Conservation (phyloP, 2,329 filamentous ascomycete genomes). For the Ophiostoma himal-ulmi region DNA sequence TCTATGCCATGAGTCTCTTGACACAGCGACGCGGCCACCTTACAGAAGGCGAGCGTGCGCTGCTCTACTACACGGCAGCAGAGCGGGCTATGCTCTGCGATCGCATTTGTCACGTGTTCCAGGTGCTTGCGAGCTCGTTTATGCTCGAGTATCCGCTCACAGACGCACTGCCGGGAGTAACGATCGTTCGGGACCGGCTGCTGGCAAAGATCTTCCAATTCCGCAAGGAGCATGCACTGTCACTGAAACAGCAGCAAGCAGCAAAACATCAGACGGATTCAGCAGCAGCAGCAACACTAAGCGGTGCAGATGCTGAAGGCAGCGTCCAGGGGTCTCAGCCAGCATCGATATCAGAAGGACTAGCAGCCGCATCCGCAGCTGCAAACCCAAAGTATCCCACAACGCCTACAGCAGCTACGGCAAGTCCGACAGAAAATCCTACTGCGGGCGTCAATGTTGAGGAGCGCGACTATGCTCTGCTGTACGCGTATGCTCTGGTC, state of each 20-base stretch:
- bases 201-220: conserved; percentile 86
- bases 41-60: conserved; percentile 71
- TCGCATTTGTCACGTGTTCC: conserved; percentile 80
- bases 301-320: not conserved
- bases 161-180: conserved; percentile 78
- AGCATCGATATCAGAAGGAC: conserved; percentile 4
- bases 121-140: conserved; percentile 84
- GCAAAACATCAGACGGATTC: conserved; percentile 4
- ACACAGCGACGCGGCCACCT: conserved; percentile 72
- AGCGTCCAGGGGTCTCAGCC: not conserved
- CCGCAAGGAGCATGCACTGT: conserved; percentile 56
- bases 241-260: not conserved
- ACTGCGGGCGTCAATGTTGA: conserved; percentile 42
- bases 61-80: conserved; percentile 70
- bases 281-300: not conserved
- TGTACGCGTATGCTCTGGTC: conserved; percentile 82
- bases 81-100: conserved; percentile 79
- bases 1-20: conserved; percentile 93
- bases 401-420: not conserved
- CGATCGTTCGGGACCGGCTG: conserved; percentile 72
- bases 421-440: not conserved
- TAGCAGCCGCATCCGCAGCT: not conserved
- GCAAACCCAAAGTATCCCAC: not conserved
- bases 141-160: conserved; percentile 92
- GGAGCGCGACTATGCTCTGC: conserved; percentile 78